Evolutionary conservation across 805 yeast genomes (phyloP).

Genomic region (Grigorovia jiainica): DNA sequence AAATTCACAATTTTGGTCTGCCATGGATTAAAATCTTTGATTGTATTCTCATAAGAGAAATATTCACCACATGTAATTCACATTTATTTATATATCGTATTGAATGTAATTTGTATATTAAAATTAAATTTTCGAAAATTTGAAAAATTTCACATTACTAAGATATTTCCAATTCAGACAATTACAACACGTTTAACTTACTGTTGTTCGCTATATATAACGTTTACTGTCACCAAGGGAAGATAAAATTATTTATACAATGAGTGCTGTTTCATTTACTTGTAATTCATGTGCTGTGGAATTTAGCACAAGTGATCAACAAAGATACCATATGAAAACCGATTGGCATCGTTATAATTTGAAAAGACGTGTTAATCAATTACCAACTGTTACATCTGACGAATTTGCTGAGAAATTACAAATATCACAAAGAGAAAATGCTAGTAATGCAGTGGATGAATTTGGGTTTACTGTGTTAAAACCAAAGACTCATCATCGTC

Average conservation of each 20-base stretch:
- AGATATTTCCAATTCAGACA: no score
- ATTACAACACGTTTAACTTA: no score
- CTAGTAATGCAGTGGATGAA: constrained; percentile 28
- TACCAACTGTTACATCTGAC: constrained; percentile 64
- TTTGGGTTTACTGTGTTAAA: constrained; percentile 31
- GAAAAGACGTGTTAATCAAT: constrained; percentile 81
- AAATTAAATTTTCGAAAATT: no score
- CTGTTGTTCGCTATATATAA: neutral
- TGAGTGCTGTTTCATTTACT: constrained; percentile 38
- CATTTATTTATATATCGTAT: no score
- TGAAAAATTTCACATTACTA: no score
- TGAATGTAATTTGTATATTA: no score
- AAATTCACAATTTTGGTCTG: constrained; percentile 28
- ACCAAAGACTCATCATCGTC: constrained; percentile 6
- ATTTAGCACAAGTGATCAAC: constrained; percentile 74
- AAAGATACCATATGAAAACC: constrained; percentile 89
- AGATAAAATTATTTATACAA: neutral
- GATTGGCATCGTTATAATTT: constrained; percentile 98
- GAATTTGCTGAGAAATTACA: constrained; percentile 33
- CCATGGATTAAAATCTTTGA: neutral
- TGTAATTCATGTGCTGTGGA: constrained; percentile 85
- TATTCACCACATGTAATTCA: neutral
- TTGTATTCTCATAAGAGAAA: neutral
- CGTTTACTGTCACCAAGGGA: neutral
- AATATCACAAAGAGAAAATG: constrained; percentile 26